phyloP scores from a whole-genome alignment of 305 asterid genomes.

The Nicotiana rustica region DNA sequence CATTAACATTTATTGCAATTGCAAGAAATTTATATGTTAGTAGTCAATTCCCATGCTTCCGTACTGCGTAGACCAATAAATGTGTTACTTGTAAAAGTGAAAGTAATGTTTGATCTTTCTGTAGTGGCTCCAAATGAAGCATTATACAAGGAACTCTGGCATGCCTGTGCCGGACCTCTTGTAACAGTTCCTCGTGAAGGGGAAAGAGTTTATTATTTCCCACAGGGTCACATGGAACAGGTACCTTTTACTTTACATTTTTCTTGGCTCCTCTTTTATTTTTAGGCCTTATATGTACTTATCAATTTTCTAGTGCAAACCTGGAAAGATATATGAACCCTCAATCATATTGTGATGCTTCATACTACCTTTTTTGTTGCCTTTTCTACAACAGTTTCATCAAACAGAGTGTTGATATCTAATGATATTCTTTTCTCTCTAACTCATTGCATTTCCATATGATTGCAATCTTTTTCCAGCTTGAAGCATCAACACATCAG shows the following conservation, averaged over 20 bases:
- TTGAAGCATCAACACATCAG: conserved; percentile 81
- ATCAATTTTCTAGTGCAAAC: neutral
- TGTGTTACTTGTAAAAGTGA: conserved; percentile 8
- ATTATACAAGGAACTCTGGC: conserved; percentile 83
- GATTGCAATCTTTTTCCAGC: conserved; percentile 49
- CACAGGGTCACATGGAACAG: conserved; percentile 99
- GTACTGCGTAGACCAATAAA: neutral
- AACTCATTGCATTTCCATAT: neutral
- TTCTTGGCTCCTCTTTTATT: conserved; percentile 21
- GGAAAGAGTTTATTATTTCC: conserved; percentile 90
- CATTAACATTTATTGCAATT: neutral
- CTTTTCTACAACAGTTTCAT: neutral
- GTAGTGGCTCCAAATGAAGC: conserved; percentile 55
- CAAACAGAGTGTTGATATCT: neutral
- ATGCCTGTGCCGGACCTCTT: conserved; percentile 98
- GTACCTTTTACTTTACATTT: conserved; percentile 44
- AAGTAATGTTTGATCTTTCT: conserved; percentile 24
- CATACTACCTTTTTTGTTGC: neutral
- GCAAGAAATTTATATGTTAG: neutral
- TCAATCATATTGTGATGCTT: neutral
- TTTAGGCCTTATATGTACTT: neutral
- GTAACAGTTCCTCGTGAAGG: conserved; percentile 87
- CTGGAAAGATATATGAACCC: neutral
- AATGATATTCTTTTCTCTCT: neutral
- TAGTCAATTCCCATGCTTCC: neutral